Evolutionary conservation across 331 rosid genomes (phyloP).

Genomic region (Malus hybrid): DNA sequence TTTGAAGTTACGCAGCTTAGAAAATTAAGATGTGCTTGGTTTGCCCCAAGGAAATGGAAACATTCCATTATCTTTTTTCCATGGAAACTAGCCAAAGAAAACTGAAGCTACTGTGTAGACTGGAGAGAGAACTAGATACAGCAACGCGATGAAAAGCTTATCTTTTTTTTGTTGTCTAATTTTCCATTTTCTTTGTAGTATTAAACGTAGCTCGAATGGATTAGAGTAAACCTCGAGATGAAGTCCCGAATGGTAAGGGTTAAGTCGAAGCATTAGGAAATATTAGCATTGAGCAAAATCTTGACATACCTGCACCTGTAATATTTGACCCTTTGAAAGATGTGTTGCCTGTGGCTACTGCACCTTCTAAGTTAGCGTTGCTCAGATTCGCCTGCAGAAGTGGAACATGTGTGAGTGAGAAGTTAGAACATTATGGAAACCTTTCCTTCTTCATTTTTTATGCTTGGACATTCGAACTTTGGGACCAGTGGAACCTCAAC

Average conservation of each 20-base stretch:
- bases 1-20: neutral
- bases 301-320: constrained; percentile 64
- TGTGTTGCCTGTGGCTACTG: constrained; percentile 77
- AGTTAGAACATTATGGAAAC: neutral
- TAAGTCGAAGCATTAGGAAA: neutral
- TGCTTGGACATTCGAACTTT: neutral
- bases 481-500: too few species aligned
- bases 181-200: neutral
- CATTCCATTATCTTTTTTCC: neutral
- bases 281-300: neutral
- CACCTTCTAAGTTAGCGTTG: constrained; percentile 90
- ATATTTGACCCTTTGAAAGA: constrained; percentile 70
- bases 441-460: neutral
- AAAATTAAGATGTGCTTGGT: neutral
- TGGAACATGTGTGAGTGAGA: constrained; percentile 5
- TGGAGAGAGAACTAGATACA: neutral
- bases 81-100: neutral
- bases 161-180: neutral
- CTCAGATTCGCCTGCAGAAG: constrained; percentile 62
- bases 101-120: neutral
- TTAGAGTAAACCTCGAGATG: neutral
- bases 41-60: neutral
- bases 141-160: neutral
- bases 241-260: neutral
- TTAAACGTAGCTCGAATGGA: neutral